A percentile compares a stretch with the other conserved stretches of the same genome.
Conservation (phyloP, 1,139 yeast species). For the Blastobotrys ciferrii region DNA sequence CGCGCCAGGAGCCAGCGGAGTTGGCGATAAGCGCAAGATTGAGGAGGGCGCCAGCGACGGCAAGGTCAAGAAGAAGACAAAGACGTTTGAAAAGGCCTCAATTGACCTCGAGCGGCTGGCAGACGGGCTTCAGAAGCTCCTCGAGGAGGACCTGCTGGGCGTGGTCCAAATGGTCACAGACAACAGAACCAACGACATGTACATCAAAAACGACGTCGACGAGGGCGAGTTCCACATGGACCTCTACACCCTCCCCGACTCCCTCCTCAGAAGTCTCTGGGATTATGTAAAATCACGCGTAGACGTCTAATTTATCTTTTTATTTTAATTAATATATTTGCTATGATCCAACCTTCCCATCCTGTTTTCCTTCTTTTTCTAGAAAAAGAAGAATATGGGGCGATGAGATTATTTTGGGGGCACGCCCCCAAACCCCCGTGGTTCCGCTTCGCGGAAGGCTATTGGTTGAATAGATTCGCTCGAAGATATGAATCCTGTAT, state of each 20-base stretch:
- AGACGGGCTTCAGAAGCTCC: slow-evolving; percentile 80
- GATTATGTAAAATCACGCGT: slow-evolving; percentile 74
- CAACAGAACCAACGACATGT: slow-evolving; percentile 93
- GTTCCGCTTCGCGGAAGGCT: no score
- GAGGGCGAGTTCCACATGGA: slow-evolving; percentile 98
- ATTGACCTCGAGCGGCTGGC: slow-evolving; percentile 89
- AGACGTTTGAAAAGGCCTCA: slow-evolving; percentile 57
- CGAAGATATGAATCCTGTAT: no score
- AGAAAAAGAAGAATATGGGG: no score
- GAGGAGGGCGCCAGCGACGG: slow-evolving; percentile 31
- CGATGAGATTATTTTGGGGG: no score
- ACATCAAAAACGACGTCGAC: slow-evolving; percentile 91
- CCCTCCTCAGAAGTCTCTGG: slow-evolving; percentile 88
- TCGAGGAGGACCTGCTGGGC: slow-evolving; percentile 88
- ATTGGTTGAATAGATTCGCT: no score
- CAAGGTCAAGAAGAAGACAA: slow-evolving; percentile 48
- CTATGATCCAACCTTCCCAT: no score
- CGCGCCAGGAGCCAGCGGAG: slow-evolving; percentile 36
- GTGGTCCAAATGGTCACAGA: slow-evolving; percentile 98
- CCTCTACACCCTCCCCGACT: slow-evolving; percentile 88
- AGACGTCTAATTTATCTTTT: slow-evolving; percentile 23
- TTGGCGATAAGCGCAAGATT: slow-evolving; percentile 45
- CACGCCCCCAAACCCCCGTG: no score
- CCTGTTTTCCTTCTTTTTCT: no score
- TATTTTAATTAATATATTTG: slow-evolving; percentile 1